Conservation (phyloP, 1,139 yeast genomes). For the Taiozyma onychis region DNA sequence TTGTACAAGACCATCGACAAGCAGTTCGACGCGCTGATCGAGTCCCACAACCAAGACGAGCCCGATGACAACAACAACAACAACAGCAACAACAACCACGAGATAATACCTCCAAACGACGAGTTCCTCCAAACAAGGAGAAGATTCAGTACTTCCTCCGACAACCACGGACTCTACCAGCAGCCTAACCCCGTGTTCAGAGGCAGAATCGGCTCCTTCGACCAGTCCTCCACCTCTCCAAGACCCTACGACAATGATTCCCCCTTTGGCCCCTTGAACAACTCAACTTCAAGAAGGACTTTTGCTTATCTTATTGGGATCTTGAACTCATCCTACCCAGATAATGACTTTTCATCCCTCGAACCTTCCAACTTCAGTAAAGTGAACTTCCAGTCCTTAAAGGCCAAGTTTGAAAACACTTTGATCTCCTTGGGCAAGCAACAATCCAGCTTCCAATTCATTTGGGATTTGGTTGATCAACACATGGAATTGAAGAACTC, state of each 20-base stretch:
- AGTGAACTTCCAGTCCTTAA: constrained; percentile 47
- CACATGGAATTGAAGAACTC: constrained; percentile 81
- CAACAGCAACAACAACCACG: constrained; percentile 4
- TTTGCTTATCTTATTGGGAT: constrained; percentile 91
- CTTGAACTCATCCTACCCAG: constrained; percentile 89
- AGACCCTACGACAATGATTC: constrained; percentile 38
- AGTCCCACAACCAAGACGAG: constrained; percentile 19
- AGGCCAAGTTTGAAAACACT: constrained; percentile 72
- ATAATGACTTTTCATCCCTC: constrained; percentile 83
- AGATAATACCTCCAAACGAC: constrained; percentile 14
- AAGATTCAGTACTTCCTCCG: constrained; percentile 22
- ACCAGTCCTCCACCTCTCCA: constrained; percentile 13
- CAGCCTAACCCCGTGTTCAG: constrained; percentile 3
- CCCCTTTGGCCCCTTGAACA: constrained; percentile 92
- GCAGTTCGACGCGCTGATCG: constrained; percentile 62
- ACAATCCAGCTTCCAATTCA: constrained; percentile 53
- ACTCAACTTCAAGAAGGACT: constrained; percentile 76
- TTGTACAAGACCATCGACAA: constrained; percentile 83
- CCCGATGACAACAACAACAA: constrained; percentile 5
- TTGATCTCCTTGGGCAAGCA: constrained; percentile 69
- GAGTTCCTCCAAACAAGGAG: constrained; percentile 20
- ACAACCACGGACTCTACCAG: not conserved
- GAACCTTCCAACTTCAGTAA: constrained; percentile 81
- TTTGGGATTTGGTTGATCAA: constrained; percentile 85
- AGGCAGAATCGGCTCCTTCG: not conserved